Evolutionary conservation across 2,329 filamentous ascomycete genomes (phyloP).

Genomic region (Chrysoporthe puriensis): DNA sequence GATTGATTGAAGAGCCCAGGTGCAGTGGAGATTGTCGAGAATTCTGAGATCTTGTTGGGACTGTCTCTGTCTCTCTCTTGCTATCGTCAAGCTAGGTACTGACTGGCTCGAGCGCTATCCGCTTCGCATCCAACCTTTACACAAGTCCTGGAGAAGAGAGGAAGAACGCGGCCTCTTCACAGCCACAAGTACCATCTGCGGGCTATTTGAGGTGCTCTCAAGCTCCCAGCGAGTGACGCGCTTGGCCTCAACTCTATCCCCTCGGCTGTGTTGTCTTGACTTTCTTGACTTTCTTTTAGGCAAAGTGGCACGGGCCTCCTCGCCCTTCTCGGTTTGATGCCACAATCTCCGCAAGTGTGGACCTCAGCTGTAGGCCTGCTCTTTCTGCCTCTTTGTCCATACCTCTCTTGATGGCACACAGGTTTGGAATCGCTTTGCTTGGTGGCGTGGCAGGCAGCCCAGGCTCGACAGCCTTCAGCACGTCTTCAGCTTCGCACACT

Average conservation of each 20-base stretch:
- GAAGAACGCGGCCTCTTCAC: slow-evolving; percentile 20
- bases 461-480: background rate
- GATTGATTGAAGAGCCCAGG: slow-evolving; percentile 34
- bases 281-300: slow-evolving; percentile 3
- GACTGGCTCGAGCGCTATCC: slow-evolving; percentile 60
- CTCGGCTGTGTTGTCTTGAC: slow-evolving; percentile 33
- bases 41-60: slow-evolving; percentile 36
- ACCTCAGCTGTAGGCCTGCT: slow-evolving; percentile 23
- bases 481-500: background rate
- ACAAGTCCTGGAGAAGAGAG: slow-evolving; percentile 46
- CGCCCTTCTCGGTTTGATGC: slow-evolving; percentile 16
- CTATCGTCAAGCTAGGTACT: slow-evolving; percentile 76
- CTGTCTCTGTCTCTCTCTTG: slow-evolving; percentile 49
- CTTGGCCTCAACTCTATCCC: slow-evolving; percentile 31
- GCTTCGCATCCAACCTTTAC: slow-evolving; percentile 49
- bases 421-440: slow-evolving; percentile 15
- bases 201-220: slow-evolving; percentile 42
- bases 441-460: background rate
- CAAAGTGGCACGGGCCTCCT: background rate
- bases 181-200: slow-evolving; percentile 35
- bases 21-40: slow-evolving; percentile 44
- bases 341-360: slow-evolving; percentile 1
- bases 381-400: slow-evolving; percentile 19
- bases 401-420: slow-evolving; percentile 12
- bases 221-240: slow-evolving; percentile 33